Base-by-base conservation (phyloP, 192 early-diverging fungal genomes). In the Backusella circina region DNA sequence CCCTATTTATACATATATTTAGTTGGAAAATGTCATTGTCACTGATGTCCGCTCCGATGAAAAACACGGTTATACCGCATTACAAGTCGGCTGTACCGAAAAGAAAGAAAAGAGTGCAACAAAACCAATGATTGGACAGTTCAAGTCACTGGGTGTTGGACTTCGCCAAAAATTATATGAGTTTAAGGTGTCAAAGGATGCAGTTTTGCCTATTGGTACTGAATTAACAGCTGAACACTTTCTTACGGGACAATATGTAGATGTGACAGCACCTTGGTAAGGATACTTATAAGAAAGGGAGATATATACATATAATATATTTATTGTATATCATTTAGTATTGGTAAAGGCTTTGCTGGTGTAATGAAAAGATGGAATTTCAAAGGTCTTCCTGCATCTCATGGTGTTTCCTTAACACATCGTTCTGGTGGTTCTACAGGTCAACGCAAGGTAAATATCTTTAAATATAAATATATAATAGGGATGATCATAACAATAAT, bases 311-410 rank as follows among this genome's bases (percentile, higher is more conserved):
- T 51, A 35, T 21, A 31, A 13, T 18, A 6, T 41, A 30, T 33
- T 71, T 67, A 7, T 41, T 18, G 65, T 54, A 38, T 23, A n/a
- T 54, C 39, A n/a, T n/a, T n/a, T n/a, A 94, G 92, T 26, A 88
- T 93, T 47, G 96, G 95, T 72, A 98, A 98, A 82, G 97, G 97
- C 18, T 98, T 98, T 85, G 92, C 93, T 75, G 97, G 97, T 76
- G 95, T 91, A 6, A 99, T 99, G 96, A 99, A 99, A 90, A 90
- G 96, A 82, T 95, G 93, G 90, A 91, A 91, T 35, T 98, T 98
- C 80, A 88, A 85, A 47, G 97, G 97, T 79, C 88, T 93, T 21
- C 92, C 90, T 23, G 97, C 97, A n/a, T 92, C 95, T 30, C 97
- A 99, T 85, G 97, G 97, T 88, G 90, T 88, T 35, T 99, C 97